A percentile compares a stretch with the other conserved stretches of the same genome.
Evolutionary conservation across 371 early-diverging fungal genomes (phyloP).

Genomic region (Mucor irregularis): DNA sequence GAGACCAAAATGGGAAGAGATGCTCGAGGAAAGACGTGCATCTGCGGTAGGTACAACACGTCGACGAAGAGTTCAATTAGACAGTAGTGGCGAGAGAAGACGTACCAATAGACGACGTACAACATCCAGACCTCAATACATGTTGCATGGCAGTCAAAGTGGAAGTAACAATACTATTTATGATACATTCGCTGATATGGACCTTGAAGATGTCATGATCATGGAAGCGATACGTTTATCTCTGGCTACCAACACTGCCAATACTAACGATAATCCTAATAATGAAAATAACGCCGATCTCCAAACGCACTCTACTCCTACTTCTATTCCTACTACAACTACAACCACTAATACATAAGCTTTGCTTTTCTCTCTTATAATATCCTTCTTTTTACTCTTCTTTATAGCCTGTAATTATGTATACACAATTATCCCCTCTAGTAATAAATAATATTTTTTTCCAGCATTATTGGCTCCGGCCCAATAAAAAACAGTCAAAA

Average conservation of each 20-base stretch:
- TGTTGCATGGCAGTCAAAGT: not conserved
- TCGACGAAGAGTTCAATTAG: slow-evolving; percentile 15
- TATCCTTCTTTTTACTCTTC: not conserved
- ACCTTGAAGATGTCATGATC: slow-evolving; percentile 81
- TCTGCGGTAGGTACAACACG: slow-evolving; percentile 16
- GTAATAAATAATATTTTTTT: not conserved
- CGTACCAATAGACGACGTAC: not conserved
- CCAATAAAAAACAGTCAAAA: not conserved
- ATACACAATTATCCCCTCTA: not conserved
- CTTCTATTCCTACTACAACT: not conserved
- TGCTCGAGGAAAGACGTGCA: slow-evolving; percentile 8
- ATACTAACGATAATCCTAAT: not conserved
- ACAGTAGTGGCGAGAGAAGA: slow-evolving; percentile 1
- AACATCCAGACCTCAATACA: not conserved
- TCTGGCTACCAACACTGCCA: not conserved
- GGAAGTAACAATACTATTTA: slow-evolving; percentile 1
- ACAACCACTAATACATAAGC: not conserved
- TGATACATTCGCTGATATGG: slow-evolving; percentile 35
- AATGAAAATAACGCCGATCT: not conserved
- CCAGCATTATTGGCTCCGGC: no score
- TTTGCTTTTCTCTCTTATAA: not conserved
- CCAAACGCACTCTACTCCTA: no score
- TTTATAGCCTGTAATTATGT: not conserved
- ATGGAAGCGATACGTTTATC: slow-evolving; percentile 81
- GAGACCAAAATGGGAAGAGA: slow-evolving; percentile 21